Base-by-base conservation (phyloP, 805 yeast species). In the Lachancea thermotolerans region DNA sequence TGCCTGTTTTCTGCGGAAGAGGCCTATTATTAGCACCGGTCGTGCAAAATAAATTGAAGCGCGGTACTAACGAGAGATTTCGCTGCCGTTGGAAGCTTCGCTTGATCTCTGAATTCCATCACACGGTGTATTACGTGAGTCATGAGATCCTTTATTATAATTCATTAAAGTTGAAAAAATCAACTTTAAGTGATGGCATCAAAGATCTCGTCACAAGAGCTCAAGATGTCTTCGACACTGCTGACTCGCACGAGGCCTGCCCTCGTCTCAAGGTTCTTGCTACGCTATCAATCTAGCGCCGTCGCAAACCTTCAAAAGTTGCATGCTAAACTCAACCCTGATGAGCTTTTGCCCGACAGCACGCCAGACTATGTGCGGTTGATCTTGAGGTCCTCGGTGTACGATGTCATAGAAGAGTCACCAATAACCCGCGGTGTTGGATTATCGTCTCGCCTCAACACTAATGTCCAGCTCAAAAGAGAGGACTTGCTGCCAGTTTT, bases 401-500 rank as follows among this genome's bases (percentile, higher is more conserved):
- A 95, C 65, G 99, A 95, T 58, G 96, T 88, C 10, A 83, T 93
- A 35, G 82, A 85, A 37, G 98, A 93, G 52, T 81, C 96, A 0
- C 97, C 98, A 4, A 71, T 89, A 34, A 76, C 86, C 1, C 70
- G 72, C 32, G 98, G 95, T 0, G 76, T 79, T 10, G 79, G 83
- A 25, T 70, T 93, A 39, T 81, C 93, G 1, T 82, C 80, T 40
- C 81, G 79, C 57, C 71, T 81, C n/a, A 85, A 85, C 42, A 73
- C 95, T 37, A 82, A 82, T 35, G 81, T 95, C 12, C 72, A 75
- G 47, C 70, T 93, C 53, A 93, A 93, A 60, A 77, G 99, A 54
- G 99, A 93, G 61, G 99, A 95, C 60, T 71, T 89, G 32, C 74
- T 88, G 46, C 98, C 99, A 0, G 99, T 93, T 4, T 95, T 93